Base-by-base conservation (phyloP, 2,329 filamentous ascomycete genomes). In the Colletotrichum lentis region DNA sequence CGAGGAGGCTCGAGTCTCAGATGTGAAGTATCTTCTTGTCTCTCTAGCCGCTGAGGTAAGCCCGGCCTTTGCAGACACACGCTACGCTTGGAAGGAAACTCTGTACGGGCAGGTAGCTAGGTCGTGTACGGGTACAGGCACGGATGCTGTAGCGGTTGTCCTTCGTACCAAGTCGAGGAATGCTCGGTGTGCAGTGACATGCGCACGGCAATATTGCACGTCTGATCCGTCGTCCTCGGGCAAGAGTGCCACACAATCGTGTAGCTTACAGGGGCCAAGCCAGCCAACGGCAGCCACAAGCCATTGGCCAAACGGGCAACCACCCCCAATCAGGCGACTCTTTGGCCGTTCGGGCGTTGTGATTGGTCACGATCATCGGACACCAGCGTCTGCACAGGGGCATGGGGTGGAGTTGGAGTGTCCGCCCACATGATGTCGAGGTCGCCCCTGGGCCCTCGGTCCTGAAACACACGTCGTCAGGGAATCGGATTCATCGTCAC, bases 391-490 rank as follows among this genome's bases (percentile, higher is more conserved):
- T 41, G 67, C 67, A 63, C 57, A n/a, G 49, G 67, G 50, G 35
- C 57, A 54, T 18, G 27, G 24, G 2, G 18, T 69, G 67, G 67
- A 27, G 64, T 56, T 69, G 67, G 67, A 27, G 64, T 56, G 67
- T 67, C 52, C 52, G 57, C 56, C 64, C 57, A 58, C 64, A 67
- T 67, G 62, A 67, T 39, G 53, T 18, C 52, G 62, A 67, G 46
- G 53, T 12, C 52, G 63, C 62, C 63, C 67, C 67, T 69, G 41
- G 63, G 24, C 63, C 67, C 67, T 69, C 46, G 63, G 24, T 44
- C 58, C 67, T 69, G 67, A 69, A 69, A 69, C 67, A 44, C 56
- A 59, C 39, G 35, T 57, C 53, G 67, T 69, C 67, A 62, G 67
- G 67, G 67, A 69, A 57, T 60, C 31, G 50, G 67, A 69, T 67